These are phyloP conservation scores for Lichenothelia convexa DNA, from an alignment of 495 filamentous ascomycete species.

Conservation along the genomic window DNA sequence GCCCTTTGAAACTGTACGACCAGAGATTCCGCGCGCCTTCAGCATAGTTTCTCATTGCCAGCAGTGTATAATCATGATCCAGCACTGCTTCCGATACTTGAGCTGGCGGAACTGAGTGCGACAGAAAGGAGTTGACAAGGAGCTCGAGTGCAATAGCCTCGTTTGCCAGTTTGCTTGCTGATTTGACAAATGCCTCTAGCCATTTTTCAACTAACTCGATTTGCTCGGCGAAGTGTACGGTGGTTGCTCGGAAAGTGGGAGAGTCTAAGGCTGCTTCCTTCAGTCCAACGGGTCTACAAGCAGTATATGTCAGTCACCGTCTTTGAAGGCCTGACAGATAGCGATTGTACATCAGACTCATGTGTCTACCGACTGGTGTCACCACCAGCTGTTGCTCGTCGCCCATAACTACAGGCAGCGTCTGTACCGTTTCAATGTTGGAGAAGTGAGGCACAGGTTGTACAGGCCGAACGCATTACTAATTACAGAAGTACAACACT, in stretches of 20 bases:
- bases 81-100: conserved; percentile 60
- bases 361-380: conserved; percentile 33
- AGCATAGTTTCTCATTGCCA: conserved; percentile 66
- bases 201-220: conserved; percentile 82
- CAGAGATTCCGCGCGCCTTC: conserved; percentile 78
- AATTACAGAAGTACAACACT: no score
- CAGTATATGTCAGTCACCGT: conserved; percentile 3
- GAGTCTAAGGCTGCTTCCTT: conserved; percentile 93
- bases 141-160: conserved; percentile 56
- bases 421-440: not conserved
- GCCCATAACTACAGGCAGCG: no score
- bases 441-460: no score
- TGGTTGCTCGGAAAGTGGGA: conserved; percentile 79
- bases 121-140: conserved; percentile 52
- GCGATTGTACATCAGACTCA: conserved; percentile 34
- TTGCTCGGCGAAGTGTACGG: conserved; percentile 80
- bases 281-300: conserved; percentile 59
- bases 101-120: conserved; percentile 48
- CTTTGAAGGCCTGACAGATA: not conserved
- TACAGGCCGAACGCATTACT: no score
- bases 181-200: conserved; percentile 72
- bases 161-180: conserved; percentile 55
- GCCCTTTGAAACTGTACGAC: conserved; percentile 48
- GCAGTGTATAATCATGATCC: conserved; percentile 85
- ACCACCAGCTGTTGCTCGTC: conserved; percentile 24